Conservation (phyloP, 179 eudicot genomes). For the Kewa caespitosa region DNA sequence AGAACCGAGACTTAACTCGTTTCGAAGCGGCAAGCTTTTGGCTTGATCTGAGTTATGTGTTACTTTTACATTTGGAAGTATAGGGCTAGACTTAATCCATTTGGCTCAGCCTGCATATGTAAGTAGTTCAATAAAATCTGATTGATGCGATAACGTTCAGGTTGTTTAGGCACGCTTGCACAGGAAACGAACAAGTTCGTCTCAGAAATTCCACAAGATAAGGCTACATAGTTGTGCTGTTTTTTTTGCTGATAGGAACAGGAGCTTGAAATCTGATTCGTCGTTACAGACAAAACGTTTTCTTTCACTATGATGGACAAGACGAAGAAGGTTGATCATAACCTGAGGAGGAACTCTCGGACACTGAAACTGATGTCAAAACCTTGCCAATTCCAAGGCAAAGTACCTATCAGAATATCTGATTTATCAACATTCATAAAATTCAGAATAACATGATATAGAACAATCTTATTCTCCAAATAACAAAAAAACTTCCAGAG, state of each 20-base stretch:
- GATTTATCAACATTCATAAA: background rate
- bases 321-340: too few relatives aligned
- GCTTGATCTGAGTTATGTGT: conserved; percentile 13
- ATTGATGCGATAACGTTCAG: background rate
- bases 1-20: too few relatives aligned
- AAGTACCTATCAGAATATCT: background rate
- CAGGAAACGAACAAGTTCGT: background rate
- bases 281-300: background rate
- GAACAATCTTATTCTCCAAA: conserved; percentile 16
- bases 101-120: background rate
- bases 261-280: background rate
- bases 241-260: background rate
- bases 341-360: background rate
- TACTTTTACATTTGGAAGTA: conserved; percentile 6
- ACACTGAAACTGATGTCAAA: too few relatives aligned
- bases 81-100: background rate
- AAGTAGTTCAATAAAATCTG: conserved; percentile 1
- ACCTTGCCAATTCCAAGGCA: background rate
- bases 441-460: background rate
- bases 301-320: background rate
- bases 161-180: background rate
- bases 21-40: too few relatives aligned
- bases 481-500: conserved; percentile 16
- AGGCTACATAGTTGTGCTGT: background rate
- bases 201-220: background rate